Evolutionary conservation across 2,329 filamentous ascomycete genomes (phyloP), one percentile per base, ranked within the genome.

Genomic region (Monosporascus sp.): DNA sequence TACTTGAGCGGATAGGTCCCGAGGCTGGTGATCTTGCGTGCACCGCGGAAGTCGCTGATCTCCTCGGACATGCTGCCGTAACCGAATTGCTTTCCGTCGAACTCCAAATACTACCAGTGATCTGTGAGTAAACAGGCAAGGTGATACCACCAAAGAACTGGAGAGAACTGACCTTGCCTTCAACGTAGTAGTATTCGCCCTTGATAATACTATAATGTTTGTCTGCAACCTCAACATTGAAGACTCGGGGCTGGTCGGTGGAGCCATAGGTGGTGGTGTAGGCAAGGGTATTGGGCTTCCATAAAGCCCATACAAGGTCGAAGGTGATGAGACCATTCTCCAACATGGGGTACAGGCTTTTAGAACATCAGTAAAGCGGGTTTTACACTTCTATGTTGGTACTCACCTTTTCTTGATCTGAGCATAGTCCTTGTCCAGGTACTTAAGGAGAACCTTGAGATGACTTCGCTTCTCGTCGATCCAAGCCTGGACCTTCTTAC

Each of bases 321-420:
- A 92, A 96, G 0, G 90, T 95, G 66, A 96, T 95, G 45, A 90
- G 84, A 8, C 90, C 89, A 35, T 86, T 88, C 58, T 90, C 82
- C 2, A 96, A 75, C 71, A 96, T 83, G 0, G 90, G 88, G 60
- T 91, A 87, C 0, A 96, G 77, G 2, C 86, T 88, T 68, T 47
- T 37, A 47, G 20, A 38, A 9, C 3, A 35, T 38, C 35, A 27
- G 18, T 7, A 22, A 38, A 44, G 25, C 39, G 54, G 6, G 53
- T 48, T 47, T 51, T 48, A 31, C 27, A 20, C 41, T 6, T 14
- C 37, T 18, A 25, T 24, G 27, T 31, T 3, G 41, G 1, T 22
- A 31, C 63, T 49, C 54, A 73, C 72, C 66, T 79, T 38, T 90
- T 89, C 66, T 93, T 92, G 37, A 80, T 84, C 18, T 88, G 79